These are phyloP conservation scores for Endotrypanum monterogeii DNA, from an alignment of 208 protist genomes.

Conservation along the genomic window DNA sequence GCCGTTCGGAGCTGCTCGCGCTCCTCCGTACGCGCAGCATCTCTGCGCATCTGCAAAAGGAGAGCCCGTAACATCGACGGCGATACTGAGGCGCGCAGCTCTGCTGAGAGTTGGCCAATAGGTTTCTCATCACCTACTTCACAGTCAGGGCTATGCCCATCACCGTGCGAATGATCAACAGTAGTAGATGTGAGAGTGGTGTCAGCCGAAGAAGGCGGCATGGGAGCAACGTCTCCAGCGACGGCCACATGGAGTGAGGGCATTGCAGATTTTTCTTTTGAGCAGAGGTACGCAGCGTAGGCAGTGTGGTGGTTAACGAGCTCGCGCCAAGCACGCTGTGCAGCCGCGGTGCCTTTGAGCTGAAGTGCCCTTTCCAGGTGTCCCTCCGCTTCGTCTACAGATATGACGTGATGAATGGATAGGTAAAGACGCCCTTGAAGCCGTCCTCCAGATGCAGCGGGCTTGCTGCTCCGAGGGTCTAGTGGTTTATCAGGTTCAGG, in stretches of 20 bases:
- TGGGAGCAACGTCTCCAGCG: not conserved
- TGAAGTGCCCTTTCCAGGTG: constrained; percentile 22
- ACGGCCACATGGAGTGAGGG: not conserved
- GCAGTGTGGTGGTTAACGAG: constrained; percentile 40
- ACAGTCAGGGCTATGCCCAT: not conserved
- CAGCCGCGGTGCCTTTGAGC: constrained; percentile 13
- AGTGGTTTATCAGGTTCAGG: not conserved
- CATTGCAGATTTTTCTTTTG: not conserved
- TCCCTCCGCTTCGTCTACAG: constrained; percentile 35
- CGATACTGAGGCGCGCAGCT: constrained; percentile 70
- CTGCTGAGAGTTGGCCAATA: constrained; percentile 52
- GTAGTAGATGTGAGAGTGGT: not conserved
- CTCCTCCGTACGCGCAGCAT: constrained; percentile 42
- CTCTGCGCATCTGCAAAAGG: constrained; percentile 65
- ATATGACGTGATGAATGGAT: constrained; percentile 25
- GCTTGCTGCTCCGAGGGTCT: not conserved
- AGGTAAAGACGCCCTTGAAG: constrained; percentile 42
- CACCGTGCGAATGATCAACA: too few species aligned
- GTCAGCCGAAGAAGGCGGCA: not conserved
- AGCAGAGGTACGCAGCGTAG: constrained; percentile 33
- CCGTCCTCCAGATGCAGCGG: not conserved
- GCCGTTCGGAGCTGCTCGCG: constrained; percentile 50
- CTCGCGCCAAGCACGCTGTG: constrained; percentile 32
- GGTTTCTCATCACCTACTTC: constrained; percentile 27
- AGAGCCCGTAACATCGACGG: constrained; percentile 51